Evolutionary conservation across 345 rosid species (phyloP).

Genomic region (Aurinia saxatilis): DNA sequence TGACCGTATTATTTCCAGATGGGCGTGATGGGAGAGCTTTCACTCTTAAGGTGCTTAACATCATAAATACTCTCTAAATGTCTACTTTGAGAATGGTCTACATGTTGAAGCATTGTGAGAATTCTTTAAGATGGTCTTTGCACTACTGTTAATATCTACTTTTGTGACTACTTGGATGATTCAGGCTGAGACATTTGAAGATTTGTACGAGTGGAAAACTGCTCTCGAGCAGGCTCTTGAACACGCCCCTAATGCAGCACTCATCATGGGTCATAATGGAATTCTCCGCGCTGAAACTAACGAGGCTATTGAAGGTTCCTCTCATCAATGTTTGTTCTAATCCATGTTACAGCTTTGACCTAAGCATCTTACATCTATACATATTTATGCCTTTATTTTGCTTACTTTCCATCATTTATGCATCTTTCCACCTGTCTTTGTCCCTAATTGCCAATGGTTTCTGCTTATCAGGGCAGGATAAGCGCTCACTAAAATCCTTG

Average conservation of each 20-base stretch:
- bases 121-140: neutral
- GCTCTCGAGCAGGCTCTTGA: conserved; percentile 92
- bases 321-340: conserved; percentile 58
- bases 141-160: conserved; percentile 6
- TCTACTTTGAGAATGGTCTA: neutral
- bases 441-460: conserved; percentile 1
- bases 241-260: conserved; percentile 97
- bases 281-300: conserved; percentile 66
- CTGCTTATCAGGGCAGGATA: conserved; percentile 73
- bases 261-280: conserved; percentile 90
- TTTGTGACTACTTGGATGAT: conserved; percentile 10
- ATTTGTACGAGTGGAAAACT: conserved; percentile 91
- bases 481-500: conserved; percentile 83
- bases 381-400: conserved; percentile 1
- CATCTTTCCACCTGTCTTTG: conserved; percentile 2
- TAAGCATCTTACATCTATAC: neutral
- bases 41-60: conserved; percentile 79
- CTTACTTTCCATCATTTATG: conserved; percentile 6
- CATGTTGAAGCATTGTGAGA: neutral
- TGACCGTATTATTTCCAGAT: conserved; percentile 96
- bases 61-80: conserved; percentile 4
- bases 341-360: conserved; percentile 10
- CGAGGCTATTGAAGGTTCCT: conserved; percentile 76
- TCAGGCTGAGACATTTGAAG: conserved; percentile 93
- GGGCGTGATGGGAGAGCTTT: conserved; percentile 99